phyloP scores from a whole-genome alignment of 208 protist species.

The Herpetomonas tarakana region DNA sequence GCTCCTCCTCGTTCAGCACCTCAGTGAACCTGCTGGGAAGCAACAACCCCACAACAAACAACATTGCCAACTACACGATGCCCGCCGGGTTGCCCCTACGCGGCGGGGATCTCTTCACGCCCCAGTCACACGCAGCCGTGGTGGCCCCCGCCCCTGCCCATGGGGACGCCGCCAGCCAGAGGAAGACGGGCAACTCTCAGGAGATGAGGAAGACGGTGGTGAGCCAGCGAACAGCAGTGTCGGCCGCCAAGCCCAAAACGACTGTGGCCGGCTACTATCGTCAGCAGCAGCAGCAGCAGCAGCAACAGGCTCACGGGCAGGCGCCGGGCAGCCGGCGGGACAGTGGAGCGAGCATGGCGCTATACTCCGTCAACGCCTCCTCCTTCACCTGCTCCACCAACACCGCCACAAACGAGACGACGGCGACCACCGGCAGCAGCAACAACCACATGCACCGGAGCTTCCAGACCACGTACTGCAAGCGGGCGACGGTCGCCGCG shows the following conservation, averaged over 20 bases:
- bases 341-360: neutral
- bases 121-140: neutral
- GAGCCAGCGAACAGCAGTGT: no score
- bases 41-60: no score
- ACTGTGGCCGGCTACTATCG: neutral
- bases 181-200: no score
- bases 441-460: constrained; percentile 10
- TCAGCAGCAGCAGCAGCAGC: constrained; percentile 4
- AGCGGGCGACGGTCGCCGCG: constrained; percentile 11
- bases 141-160: no score
- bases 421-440: constrained; percentile 1
- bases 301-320: neutral
- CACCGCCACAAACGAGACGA: neutral
- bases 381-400: constrained; percentile 1
- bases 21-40: neutral
- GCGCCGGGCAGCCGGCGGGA: neutral
- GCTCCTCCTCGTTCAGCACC: neutral
- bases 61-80: no score
- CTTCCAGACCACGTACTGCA: constrained; percentile 49
- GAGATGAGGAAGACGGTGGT: no score
- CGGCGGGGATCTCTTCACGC: neutral
- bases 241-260: no score
- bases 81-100: no score
- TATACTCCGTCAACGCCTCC: neutral
- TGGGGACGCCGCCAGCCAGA: no score